Conservation (phyloP, 2,329 filamentous ascomycete species). For the Penicillium sp. region DNA sequence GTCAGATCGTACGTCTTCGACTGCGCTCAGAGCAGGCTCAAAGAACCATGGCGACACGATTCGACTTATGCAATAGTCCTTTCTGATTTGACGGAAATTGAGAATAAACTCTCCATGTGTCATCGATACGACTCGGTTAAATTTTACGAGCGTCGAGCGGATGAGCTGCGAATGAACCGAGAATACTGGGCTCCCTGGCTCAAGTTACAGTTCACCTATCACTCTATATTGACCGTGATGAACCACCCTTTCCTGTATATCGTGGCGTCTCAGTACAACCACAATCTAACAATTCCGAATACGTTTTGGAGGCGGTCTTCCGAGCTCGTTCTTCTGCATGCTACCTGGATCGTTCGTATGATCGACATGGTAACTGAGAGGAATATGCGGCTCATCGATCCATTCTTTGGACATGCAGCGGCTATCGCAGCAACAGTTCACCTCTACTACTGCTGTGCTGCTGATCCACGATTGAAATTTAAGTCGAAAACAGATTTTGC, state of each 20-base stretch:
- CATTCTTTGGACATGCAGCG: slow-evolving; percentile 53
- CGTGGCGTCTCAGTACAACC: slow-evolving; percentile 52
- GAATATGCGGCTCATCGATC: slow-evolving; percentile 49
- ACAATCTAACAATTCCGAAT: slow-evolving; percentile 53
- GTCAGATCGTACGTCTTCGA: slow-evolving; percentile 47
- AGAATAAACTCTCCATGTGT: slow-evolving; percentile 47
- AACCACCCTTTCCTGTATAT: slow-evolving; percentile 57
- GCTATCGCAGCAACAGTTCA: slow-evolving; percentile 55
- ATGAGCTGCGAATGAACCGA: slow-evolving; percentile 46
- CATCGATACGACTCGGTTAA: slow-evolving; percentile 55
- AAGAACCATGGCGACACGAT: slow-evolving; percentile 53
- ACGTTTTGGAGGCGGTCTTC: slow-evolving; percentile 55
- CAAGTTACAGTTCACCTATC: slow-evolving; percentile 55
- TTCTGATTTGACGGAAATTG: slow-evolving; percentile 53
- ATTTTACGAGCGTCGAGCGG: slow-evolving; percentile 50
- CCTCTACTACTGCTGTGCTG: slow-evolving; percentile 54
- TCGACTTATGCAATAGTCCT: slow-evolving; percentile 53
- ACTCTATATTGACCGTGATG: slow-evolving; percentile 51
- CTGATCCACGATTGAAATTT: slow-evolving; percentile 49
- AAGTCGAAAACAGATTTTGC: slow-evolving; percentile 54
- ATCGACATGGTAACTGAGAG: slow-evolving; percentile 56
- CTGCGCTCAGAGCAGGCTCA: slow-evolving; percentile 48
- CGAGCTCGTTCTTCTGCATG: slow-evolving; percentile 52
- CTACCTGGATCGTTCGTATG: slow-evolving; percentile 55
- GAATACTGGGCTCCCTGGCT: slow-evolving; percentile 55